phyloP scores from a whole-genome alignment of 208 protist genomes.

The Trypanosoma vivax region DNA sequence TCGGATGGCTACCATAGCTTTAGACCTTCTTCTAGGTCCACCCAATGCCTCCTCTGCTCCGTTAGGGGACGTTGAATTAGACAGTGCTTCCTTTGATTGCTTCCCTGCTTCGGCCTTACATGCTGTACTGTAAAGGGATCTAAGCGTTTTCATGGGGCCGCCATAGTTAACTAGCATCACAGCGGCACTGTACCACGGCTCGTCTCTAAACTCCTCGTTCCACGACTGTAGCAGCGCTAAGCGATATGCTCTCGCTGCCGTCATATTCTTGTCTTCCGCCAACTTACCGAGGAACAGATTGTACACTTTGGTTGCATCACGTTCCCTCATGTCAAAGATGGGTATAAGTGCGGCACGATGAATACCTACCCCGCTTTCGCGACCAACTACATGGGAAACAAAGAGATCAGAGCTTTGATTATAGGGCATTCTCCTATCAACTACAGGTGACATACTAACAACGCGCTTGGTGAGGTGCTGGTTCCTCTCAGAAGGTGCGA shows the following conservation, averaged over 20 bases:
- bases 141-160: conserved; percentile 30
- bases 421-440: conserved; percentile 1
- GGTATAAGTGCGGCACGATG: conserved; percentile 19
- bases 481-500: too few relatives aligned
- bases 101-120: neutral
- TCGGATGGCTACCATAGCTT: neutral
- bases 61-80: neutral
- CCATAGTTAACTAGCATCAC: conserved; percentile 57
- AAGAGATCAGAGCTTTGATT: conserved; percentile 20
- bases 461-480: neutral
- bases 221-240: conserved; percentile 11
- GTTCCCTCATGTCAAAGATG: conserved; percentile 5
- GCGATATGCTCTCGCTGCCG: conserved; percentile 17
- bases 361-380: conserved; percentile 16
- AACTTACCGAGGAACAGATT: conserved; percentile 7
- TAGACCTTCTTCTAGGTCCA: neutral
- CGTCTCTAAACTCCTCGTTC: conserved; percentile 14
- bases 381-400: conserved; percentile 18
- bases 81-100: neutral
- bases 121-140: conserved; percentile 3
- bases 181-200: conserved; percentile 49
- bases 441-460: neutral
- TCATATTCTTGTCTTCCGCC: conserved; percentile 9
- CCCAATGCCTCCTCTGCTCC: neutral
- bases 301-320: conserved; percentile 6